Evolutionary conservation across 2,329 filamentous ascomycete genomes (phyloP), one percentile per base, ranked within the genome.

Genomic region (Fusarium nisikadoi): DNA sequence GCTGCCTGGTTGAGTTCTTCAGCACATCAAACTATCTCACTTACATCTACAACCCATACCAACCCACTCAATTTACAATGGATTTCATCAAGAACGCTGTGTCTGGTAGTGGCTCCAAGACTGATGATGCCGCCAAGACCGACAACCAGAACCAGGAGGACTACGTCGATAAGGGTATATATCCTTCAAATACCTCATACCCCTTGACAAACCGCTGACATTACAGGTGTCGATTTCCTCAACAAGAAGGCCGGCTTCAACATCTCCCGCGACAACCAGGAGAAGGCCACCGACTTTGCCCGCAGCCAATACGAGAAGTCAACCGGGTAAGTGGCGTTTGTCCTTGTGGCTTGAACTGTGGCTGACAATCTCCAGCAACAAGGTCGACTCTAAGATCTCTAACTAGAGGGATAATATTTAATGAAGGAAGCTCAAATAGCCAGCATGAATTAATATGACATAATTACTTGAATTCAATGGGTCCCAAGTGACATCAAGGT

Each of bases 241-340:
- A 67, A 78, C 70, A 78, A 81, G 64, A 82, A 83, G 77, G 72
- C 76, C 3, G 82, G 82, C 58, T 73, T 78, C 61, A 78, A 81
- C 76, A 60, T 83, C 23, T 68, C 78, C 67, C 74, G 70, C 49
- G 65, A 77, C 19, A 81, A 79, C 23, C 76, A 81, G 39, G 82
- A 83, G 76, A 83, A 83, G 80, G 79, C 82, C 33, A 81, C 80
- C 55, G 82, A 83, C 54, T 75, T 71, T n/a, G 78, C 73, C 11
- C 82, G 82, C 47, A 41, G 23, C 38, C 62, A 75, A 27, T 83
- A 79, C 23, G 82, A 83, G 71, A 83, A 82, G 76, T 41, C 64
- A 6, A 76, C 82, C 54, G 82, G 82, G 82, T 83, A 75, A 68
- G 80, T 68, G 36, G 45, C 11, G 25, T 25, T n/a, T 6, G 13